Percentiles rank a stretch among this genome's conserved stretches.
Conservation (phyloP, 2,329 filamentous ascomycete genomes). For the Cercospora sojina region DNA sequence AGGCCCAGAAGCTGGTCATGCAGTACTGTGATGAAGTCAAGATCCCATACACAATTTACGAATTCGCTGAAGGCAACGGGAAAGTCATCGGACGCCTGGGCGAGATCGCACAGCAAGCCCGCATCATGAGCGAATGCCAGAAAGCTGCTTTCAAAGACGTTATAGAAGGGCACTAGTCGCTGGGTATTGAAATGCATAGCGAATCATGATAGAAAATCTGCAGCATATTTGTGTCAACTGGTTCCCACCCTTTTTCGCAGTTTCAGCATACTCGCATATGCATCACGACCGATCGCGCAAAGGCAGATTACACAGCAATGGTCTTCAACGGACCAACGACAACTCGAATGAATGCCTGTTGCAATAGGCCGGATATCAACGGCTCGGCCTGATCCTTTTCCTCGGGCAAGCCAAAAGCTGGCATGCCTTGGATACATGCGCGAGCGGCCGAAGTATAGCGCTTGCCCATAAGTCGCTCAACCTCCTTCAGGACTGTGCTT, state of each 20-base stretch:
- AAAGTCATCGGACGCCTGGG: constrained; percentile 55
- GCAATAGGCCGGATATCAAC: neutral
- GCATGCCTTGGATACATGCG: neutral
- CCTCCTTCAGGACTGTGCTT: neutral
- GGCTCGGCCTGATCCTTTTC: neutral
- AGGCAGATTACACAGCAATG: neutral
- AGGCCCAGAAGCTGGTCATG: constrained; percentile 58
- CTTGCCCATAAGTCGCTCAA: neutral
- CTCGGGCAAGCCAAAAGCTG: neutral
- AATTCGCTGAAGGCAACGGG: constrained; percentile 63
- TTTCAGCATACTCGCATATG: too few relatives aligned
- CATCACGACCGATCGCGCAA: too few relatives aligned
- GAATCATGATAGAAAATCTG: neutral
- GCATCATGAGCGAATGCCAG: constrained; percentile 58
- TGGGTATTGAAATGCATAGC: neutral
- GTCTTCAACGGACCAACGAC: neutral
- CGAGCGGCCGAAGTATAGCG: neutral
- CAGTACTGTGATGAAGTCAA: constrained; percentile 64
- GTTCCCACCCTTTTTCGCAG: too few relatives aligned
- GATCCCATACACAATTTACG: constrained; percentile 62
- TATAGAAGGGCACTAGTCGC: constrained; percentile 32
- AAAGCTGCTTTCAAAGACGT: constrained; percentile 37
- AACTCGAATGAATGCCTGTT: neutral
- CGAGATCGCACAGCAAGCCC: constrained; percentile 62
- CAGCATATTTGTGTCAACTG: neutral